Base-by-base conservation (phyloP, 768 basidiomycete species). In the Lyophyllum shimeji region DNA sequence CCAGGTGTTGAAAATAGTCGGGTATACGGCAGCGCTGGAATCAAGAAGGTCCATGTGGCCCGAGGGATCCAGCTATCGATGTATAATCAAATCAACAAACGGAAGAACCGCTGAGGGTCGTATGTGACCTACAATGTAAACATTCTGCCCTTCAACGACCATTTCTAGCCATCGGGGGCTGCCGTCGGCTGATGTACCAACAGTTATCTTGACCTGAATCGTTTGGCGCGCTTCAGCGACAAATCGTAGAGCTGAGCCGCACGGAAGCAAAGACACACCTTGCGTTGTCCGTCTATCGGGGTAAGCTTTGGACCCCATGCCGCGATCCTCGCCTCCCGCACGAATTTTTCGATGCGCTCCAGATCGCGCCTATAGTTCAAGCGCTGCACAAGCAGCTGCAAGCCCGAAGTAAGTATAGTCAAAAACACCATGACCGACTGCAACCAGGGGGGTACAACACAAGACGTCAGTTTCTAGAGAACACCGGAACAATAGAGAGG, bases 291-390 rank as follows among this genome's bases (percentile, higher is more conserved):
- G 57, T 79, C 78, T 23, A 79, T 46, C 1, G 87, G 89, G 15
- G 78, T 73, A 73, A 87, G 69, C 66, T 88, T 91, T 3, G 87
- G 79, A 11, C 93, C 93, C 92, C 93, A 95, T 7, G 93, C 93
- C 11, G 85, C 81, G 39, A 78, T 61, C 54, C 80, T 80, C n/a
- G 93, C 93, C 46, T 85, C 80, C 43, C 63, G 61, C 4, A 82
- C 71, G 61, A 89, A 82, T 40, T 71, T 67, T 33, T 86, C 82
- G 37, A 99, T 84, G 31, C 88, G 83, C 44, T 74, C 74, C 46
- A 90, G 64, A 65, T 97, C 92, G 27, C 82, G 81, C 57, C 75
- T 83, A 70, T 92, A 86, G 67, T 89, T 95, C 59, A 96, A 74
- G 52, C 73, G 74, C 60, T 93, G 90, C 47, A 95, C 81, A 24